Evolutionary conservation across 768 basidiomycete species (phyloP), one percentile per base, ranked within the genome.

Genomic region (Nidula microcarpa): DNA sequence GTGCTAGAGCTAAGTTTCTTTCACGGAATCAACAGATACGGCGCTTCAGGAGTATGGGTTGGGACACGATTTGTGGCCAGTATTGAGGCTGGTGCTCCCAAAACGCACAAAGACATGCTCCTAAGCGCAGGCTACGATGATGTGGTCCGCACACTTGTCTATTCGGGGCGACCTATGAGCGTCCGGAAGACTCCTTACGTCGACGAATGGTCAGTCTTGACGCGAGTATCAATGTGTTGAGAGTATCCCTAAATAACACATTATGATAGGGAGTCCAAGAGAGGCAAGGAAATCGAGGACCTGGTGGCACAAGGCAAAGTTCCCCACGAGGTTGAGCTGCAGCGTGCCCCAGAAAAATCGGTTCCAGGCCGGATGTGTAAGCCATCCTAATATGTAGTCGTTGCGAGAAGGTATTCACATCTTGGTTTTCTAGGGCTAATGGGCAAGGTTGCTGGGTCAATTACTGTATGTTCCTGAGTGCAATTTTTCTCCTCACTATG

Each of bases 21-120:
- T n/a, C n/a, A n/a, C n/a, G n/a, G 34, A 9, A 10, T 23, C 17
- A 30, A 46, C 56, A 88, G 87, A 50, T 91, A 87, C 57, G 92
- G 92, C 46, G 92, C 91, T 4, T 76, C 86, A 2, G 92, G 86
- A 43, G 87, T 94, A 3, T 94, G 92, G 92, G 89, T 91, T 36
- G 89, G 89, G 39, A 94, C 91, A 4, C 84, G 91, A 37, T 94
- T 94, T 63, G 89, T 92, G 41, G 89, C 91, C 9, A 85, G 85
- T 60, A 82, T 77, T 36, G 89, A 93, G 65, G 89, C 91, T 0
- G 87, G 85, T 36, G 91, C 91, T 2, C 85, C 91, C 9, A 80
- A 80, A 34, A 79, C 67, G 58, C 89, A 90, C 67, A 91, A 91
- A 63, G 77, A 89, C 49, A 69, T 81, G 50, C 73, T 89, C 10